Base-by-base conservation (phyloP, 148 eudicot genomes). In the Simmondsia chinensis region DNA sequence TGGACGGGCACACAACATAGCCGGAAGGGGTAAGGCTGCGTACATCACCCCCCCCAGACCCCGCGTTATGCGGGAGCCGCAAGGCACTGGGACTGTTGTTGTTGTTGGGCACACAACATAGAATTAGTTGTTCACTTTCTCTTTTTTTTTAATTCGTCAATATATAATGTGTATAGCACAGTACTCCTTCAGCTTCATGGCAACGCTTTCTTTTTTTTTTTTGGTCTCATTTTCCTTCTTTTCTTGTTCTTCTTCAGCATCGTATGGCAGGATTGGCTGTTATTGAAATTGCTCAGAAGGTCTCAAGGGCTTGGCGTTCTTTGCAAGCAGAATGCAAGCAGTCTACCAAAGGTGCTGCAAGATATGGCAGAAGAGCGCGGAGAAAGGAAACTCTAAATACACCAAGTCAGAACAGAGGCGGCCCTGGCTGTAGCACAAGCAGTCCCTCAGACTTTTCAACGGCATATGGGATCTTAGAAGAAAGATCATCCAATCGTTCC, bases 181-280 rank as follows among this genome's bases (percentile, higher is more conserved):
- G n/a, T n/a, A n/a, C n/a, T n/a, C n/a, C n/a, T n/a, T n/a, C n/a
- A n/a, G n/a, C n/a, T n/a, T n/a, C n/a, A n/a, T n/a, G n/a, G n/a
- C n/a, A n/a, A n/a, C n/a, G n/a, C n/a, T n/a, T 20, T 2, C 27
- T 39, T 6, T 42, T 21, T 31, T n/a, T 10, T 7, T 44, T 34
- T 17, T 22, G 41, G 11, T 41, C 18, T 14, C 15, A 3, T 39
- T 28, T 17, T 40, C 23, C 41, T 48, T 17, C 22, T 6, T 30
- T 33, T 48, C 32, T 10, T 53, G 9, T 18, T 46, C 38, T 29
- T 56, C 20, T 39, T 61, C 72, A 91, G 99, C 95, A 91, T 77
- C 94, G 99, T 20, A 91, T 91, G 99, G 99, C 95, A 7, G 99
- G 99, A 48, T 69, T 91, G 63, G 99, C 99, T 55, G 95, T 86